Base-by-base conservation (phyloP, 192 early-diverging fungal species). In the Obelidium mucronatum region DNA sequence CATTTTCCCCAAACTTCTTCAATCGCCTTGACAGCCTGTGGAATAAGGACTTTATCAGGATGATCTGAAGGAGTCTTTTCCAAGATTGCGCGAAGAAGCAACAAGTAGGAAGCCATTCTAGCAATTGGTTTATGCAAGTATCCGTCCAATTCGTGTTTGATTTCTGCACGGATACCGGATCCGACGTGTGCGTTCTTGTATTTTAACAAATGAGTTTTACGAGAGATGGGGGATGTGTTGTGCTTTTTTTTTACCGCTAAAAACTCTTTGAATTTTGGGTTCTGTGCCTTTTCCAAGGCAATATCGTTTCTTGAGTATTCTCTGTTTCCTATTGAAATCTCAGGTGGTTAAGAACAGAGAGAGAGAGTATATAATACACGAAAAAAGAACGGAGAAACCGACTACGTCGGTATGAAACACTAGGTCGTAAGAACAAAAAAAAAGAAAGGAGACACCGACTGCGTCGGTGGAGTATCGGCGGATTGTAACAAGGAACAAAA, bases 71-170 rank as follows among this genome's bases (percentile, higher is more conserved):
- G 91, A n/a, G 95, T 94, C 66, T 92, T 85, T 74, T 97, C 93
- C 11, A 96, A 82, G 56, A 95, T 89, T 2, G 90, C 93, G 44
- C 88, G 84, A 28, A 98, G 82, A 35, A 98, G 80, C 35, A 98
- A 82, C 28, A 91, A 91, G 69, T 96, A 98, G 62, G 94, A 86
- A 15, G 92, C 95, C 64, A 97, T 74, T n/a, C 94, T 89, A 17
- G 94, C 93, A 0, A 93, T 93, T 15, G 97, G 97, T 35, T 74
- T 74, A 40, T 58, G 69, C 36, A 72, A 33, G 55, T 78, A 59
- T 11, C 54, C 73, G 17, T 48, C 51, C 22, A 72, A 73, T 36
- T 30, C 70, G 0, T 30, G n/a, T 39, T 73, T 73, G 0, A 19
- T 73, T n/a, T 73, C 70, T 26, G 44, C 44, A 48, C 44, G 44